These are phyloP conservation scores for Carex scoparia DNA, from an alignment of 176 grass and related monocot genomes.

Conservation along the genomic window DNA sequence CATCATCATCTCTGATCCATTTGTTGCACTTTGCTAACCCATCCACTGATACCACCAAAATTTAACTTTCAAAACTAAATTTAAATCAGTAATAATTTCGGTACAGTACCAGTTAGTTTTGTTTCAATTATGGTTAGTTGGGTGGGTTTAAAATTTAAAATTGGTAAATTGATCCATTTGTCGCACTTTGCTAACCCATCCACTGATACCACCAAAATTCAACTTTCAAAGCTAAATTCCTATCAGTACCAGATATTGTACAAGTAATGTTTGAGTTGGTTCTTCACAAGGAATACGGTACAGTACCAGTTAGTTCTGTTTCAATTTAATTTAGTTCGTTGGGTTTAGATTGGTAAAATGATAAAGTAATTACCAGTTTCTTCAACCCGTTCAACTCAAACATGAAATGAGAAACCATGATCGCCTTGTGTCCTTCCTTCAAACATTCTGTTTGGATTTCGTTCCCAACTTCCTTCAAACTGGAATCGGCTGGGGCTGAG, in stretches of 20 bases:
- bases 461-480: too few relatives aligned
- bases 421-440: conserved; percentile 52
- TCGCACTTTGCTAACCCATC: conserved; percentile 89
- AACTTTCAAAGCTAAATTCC: conserved; percentile 7
- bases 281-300: neutral
- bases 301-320: neutral
- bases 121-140: too few relatives aligned
- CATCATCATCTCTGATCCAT: conserved; percentile 72
- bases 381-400: conserved; percentile 88
- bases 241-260: neutral
- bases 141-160: too few relatives aligned
- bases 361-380: neutral
- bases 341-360: neutral
- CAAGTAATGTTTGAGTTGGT: neutral
- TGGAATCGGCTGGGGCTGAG: too few relatives aligned
- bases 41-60: conserved; percentile 57
- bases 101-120: too few relatives aligned
- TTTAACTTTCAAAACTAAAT: neutral
- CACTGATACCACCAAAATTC: conserved; percentile 39
- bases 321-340: too few relatives aligned
- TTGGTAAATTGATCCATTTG: conserved; percentile 91
- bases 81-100: too few relatives aligned
- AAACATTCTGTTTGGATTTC: neutral
- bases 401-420: conserved; percentile 99
- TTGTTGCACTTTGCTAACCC: conserved; percentile 81